Percentiles rank a stretch among this genome's conserved stretches.
Conservation (phyloP, 1,139 yeast genomes). For the Debaryomyces coudertii region DNA sequence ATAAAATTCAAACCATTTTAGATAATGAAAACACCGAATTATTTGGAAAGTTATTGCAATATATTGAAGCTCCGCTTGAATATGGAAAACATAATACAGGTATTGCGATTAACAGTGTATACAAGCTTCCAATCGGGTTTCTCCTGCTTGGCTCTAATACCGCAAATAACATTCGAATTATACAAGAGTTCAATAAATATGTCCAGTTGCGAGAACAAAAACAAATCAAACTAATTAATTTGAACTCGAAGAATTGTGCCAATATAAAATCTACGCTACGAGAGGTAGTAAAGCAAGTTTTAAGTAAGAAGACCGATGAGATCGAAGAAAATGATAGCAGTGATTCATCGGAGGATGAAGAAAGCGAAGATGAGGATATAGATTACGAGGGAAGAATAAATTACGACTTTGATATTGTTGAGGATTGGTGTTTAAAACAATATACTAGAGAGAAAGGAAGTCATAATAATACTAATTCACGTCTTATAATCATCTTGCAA, state of each 20-base stretch:
- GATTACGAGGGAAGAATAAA: conserved; percentile 28
- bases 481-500: conserved; percentile 55
- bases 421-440: conserved; percentile 43
- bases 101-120: conserved; percentile 1
- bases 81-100: conserved; percentile 9
- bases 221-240: conserved; percentile 32
- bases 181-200: conserved; percentile 43
- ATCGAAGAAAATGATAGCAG: conserved; percentile 10
- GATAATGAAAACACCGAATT: conserved; percentile 41
- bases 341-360: conserved; percentile 12
- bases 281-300: conserved; percentile 40
- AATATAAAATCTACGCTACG: conserved; percentile 45
- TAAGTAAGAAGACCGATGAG: conserved; percentile 14
- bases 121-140: conserved; percentile 45
- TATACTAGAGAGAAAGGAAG: conserved; percentile 17
- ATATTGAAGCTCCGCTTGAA: conserved; percentile 22
- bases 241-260: conserved; percentile 46
- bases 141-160: conserved; percentile 58
- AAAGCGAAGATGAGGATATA: conserved; percentile 14
- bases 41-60: conserved; percentile 35
- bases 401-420: conserved; percentile 57
- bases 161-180: conserved; percentile 55
- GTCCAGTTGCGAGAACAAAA: conserved; percentile 16
- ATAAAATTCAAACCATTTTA: conserved; percentile 40
- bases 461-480: conserved; percentile 17